Percentiles rank a stretch among this genome's conserved stretches.
phyloP scores from a whole-genome alignment of 2,329 filamentous ascomycete species.

The Paecilomyces fulvus region DNA sequence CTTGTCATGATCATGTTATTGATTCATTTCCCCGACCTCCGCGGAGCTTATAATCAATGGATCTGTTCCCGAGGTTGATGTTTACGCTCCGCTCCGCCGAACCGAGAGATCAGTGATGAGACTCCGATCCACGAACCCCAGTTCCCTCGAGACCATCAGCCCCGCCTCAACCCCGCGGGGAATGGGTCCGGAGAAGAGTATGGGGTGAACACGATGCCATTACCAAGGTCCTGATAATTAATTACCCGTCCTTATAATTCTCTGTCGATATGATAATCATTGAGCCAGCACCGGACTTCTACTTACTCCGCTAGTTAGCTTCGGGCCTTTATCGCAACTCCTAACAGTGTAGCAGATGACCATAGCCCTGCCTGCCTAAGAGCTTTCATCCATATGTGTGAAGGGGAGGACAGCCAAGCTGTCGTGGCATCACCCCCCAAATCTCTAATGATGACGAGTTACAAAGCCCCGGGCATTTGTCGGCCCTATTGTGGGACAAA shows the following conservation, averaged over 20 bases:
- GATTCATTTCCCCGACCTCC: not conserved
- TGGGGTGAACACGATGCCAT: not conserved
- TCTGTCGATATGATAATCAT: not conserved
- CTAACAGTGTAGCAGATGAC: not conserved
- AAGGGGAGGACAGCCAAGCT: not conserved
- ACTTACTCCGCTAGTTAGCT: not conserved
- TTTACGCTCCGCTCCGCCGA: constrained; percentile 12
- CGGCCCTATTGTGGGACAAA: too few species aligned
- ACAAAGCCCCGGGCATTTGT: not conserved
- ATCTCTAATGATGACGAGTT: too few species aligned
- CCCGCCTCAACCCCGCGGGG: not conserved
- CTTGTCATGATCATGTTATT: not conserved
- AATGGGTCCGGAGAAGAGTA: not conserved
- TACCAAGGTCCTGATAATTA: not conserved
- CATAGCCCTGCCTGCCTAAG: not conserved
- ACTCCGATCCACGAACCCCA: not conserved
- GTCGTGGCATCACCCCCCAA: not conserved
- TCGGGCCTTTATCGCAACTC: not conserved
- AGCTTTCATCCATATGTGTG: not conserved
- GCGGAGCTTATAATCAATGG: not conserved
- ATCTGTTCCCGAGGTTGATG: not conserved
- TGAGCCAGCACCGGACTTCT: not conserved
- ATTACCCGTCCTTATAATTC: not conserved
- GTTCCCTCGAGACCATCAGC: not conserved
- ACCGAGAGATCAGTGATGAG: constrained; percentile 1